A percentile compares a stretch with the other conserved stretches of the same genome.
Conservation (phyloP, 1,284 basidiomycete species). For the Malassezia restricta region DNA sequence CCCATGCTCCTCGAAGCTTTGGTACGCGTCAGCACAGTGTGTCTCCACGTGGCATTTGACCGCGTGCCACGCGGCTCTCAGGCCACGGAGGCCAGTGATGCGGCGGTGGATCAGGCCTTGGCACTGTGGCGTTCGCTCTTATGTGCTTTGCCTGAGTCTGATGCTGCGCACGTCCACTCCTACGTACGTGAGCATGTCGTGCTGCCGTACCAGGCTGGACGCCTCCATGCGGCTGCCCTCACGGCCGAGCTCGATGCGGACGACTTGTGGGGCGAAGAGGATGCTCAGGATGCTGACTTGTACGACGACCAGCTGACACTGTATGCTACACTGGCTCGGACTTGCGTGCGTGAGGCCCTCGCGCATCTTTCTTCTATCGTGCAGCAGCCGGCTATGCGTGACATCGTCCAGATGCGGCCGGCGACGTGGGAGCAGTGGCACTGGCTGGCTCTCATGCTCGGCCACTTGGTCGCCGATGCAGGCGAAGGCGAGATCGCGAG, state of each 20-base stretch:
- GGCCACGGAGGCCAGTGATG: slow-evolving; percentile 5
- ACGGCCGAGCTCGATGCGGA: slow-evolving; percentile 10
- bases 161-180: slow-evolving; percentile 18
- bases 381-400: slow-evolving; percentile 15
- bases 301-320: slow-evolving; percentile 34
- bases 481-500: slow-evolving; percentile 25
- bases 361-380: slow-evolving; percentile 14
- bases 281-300: slow-evolving; percentile 26
- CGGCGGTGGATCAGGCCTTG: slow-evolving; percentile 4
- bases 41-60: slow-evolving; percentile 6
- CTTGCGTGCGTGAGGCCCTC: slow-evolving; percentile 9
- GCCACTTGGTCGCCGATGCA: slow-evolving; percentile 30
- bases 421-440: slow-evolving; percentile 38
- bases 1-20: background rate
- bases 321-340: slow-evolving; percentile 29
- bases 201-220: slow-evolving; percentile 24
- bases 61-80: slow-evolving; percentile 21
- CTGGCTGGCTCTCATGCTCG: slow-evolving; percentile 32
- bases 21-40: background rate
- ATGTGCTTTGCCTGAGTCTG: background rate
- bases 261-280: slow-evolving; percentile 20
- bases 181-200: slow-evolving; percentile 31
- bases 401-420: slow-evolving; percentile 14
- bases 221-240: slow-evolving; percentile 23
- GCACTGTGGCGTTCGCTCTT: slow-evolving; percentile 6